A percentile compares a stretch with the other conserved stretches of the same genome.
Conservation (phyloP, 495 filamentous ascomycete genomes). For the Penicillium bialowiezense region DNA sequence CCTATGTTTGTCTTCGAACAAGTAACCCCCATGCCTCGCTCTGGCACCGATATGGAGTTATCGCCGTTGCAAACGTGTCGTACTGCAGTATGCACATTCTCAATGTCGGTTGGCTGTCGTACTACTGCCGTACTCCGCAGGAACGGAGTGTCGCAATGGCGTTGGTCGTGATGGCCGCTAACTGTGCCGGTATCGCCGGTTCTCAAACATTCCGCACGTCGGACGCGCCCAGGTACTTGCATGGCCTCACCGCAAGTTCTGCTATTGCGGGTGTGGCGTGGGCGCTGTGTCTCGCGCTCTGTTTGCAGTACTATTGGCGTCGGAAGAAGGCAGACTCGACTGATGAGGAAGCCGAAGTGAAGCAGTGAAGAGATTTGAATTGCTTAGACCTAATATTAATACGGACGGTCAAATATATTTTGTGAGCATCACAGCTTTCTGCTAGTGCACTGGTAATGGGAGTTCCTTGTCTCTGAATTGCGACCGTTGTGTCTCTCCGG, state of each 20-base stretch:
- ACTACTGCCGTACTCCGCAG: conserved; percentile 45
- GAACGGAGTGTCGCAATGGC: conserved; percentile 52
- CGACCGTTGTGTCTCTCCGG: too few relatives aligned
- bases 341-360: not conserved
- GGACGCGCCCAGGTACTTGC: conserved; percentile 49
- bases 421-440: too few relatives aligned
- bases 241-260: conserved; percentile 38
- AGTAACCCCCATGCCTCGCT: conserved; percentile 12
- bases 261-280: conserved; percentile 33
- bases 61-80: conserved; percentile 46
- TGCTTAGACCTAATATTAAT: too few relatives aligned
- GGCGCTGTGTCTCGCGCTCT: conserved; percentile 18
- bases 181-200: conserved; percentile 50
- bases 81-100: conserved; percentile 51
- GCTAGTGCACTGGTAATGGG: too few relatives aligned
- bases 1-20: conserved; percentile 32
- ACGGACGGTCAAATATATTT: too few relatives aligned
- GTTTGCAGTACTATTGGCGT: conserved; percentile 19
- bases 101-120: conserved; percentile 46
- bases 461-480: too few relatives aligned
- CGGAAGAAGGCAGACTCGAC: conserved; percentile 6
- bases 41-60: conserved; percentile 45
- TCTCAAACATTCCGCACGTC: conserved; percentile 52
- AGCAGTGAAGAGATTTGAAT: not conserved
- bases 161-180: conserved; percentile 56